These are phyloP conservation scores for Panus rudis DNA, from an alignment of 768 basidiomycete species.

Conservation along the genomic window DNA sequence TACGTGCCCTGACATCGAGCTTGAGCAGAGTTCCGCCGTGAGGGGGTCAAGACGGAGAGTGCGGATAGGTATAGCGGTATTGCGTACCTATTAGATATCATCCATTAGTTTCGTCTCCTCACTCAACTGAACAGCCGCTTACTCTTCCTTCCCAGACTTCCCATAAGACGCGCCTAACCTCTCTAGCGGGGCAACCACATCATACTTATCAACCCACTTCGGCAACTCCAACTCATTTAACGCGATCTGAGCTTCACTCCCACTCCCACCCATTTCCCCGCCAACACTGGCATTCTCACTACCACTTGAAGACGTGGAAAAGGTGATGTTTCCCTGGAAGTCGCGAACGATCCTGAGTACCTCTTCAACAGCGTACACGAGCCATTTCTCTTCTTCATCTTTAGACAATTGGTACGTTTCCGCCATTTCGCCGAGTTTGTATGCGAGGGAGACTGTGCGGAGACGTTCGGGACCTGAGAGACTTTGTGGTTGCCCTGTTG, in stretches of 20 bases:
- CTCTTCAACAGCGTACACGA: conserved; percentile 38
- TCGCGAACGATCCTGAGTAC: conserved; percentile 33
- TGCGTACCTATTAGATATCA: conserved; percentile 40
- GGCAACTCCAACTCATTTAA: conserved; percentile 46
- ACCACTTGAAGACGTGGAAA: too few species aligned
- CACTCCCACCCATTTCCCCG: not conserved
- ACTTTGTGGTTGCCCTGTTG: not conserved
- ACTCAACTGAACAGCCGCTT: conserved; percentile 18
- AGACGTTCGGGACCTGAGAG: conserved; percentile 32
- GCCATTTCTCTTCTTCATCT: conserved; percentile 37
- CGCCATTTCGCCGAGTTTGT: conserved; percentile 39
- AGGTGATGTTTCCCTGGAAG: conserved; percentile 8
- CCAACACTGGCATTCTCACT: too few species aligned
- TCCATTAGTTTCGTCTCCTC: conserved; percentile 7
- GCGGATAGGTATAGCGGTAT: conserved; percentile 62
- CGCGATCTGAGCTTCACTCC: conserved; percentile 8
- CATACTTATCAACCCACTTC: conserved; percentile 49
- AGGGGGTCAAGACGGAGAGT: conserved; percentile 48
- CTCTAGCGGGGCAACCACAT: conserved; percentile 63
- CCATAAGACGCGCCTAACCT: conserved; percentile 59
- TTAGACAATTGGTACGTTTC: conserved; percentile 24
- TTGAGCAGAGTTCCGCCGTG: conserved; percentile 27
- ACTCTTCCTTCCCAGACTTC: conserved; percentile 49
- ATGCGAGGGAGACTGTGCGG: conserved; percentile 37
- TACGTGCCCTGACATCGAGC: conserved; percentile 54